A percentile compares a stretch with the other conserved stretches of the same genome.
These are phyloP conservation scores for Mycena chlorophos DNA, from an alignment of 768 basidiomycete genomes.

Conservation along the genomic window DNA sequence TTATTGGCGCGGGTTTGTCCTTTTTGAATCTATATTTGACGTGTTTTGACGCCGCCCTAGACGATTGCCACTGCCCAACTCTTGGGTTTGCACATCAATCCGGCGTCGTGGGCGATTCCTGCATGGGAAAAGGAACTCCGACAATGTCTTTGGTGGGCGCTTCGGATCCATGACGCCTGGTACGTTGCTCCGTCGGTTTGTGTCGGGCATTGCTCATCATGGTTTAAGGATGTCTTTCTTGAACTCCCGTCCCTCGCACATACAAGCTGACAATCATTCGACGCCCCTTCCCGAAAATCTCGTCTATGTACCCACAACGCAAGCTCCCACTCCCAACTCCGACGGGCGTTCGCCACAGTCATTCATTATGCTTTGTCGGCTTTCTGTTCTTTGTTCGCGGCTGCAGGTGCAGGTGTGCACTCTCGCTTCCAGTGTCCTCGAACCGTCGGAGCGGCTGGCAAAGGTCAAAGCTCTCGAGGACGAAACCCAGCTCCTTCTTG, in stretches of 20 bases:
- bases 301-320: neutral
- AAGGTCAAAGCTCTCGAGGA: constrained; percentile 22
- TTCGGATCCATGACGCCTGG: constrained; percentile 23
- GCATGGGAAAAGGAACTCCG: constrained; percentile 23
- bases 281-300: constrained; percentile 16
- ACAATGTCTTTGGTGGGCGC: constrained; percentile 21
- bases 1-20: constrained; percentile 19
- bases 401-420: constrained; percentile 25
- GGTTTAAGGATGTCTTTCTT: constrained; percentile 26
- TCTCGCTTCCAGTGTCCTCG: constrained; percentile 12
- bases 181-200: neutral
- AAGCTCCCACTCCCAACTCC: constrained; percentile 1
- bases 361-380: constrained; percentile 22
- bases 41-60: too few relatives aligned
- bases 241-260: constrained; percentile 26
- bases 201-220: neutral
- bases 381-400: constrained; percentile 19
- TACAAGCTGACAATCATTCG: constrained; percentile 23
- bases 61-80: constrained; percentile 25
- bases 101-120: constrained; percentile 22
- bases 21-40: neutral
- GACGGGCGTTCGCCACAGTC: constrained; percentile 13
- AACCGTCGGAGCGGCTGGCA: constrained; percentile 18
- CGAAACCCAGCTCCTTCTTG: constrained; percentile 19
- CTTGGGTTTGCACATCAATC: constrained; percentile 22